These are phyloP conservation scores for Colletotrichum sp. DNA, from an alignment of 2,329 filamentous ascomycete species.

Conservation along the genomic window DNA sequence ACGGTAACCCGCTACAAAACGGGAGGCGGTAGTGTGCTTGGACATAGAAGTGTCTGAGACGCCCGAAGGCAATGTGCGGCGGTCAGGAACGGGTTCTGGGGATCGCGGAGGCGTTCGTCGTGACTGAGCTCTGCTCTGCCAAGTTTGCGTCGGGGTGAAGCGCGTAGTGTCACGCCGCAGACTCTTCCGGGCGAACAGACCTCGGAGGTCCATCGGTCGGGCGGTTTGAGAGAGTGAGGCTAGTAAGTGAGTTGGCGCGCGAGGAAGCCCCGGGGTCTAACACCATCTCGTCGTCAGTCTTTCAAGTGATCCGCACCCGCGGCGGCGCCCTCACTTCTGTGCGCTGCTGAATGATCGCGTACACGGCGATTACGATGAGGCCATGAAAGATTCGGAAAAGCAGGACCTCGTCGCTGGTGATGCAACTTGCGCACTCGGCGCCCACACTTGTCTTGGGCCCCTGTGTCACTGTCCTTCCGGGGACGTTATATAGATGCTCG, in stretches of 20 bases:
- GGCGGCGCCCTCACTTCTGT: not conserved
- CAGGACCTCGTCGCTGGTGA: not conserved
- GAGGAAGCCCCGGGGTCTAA: not conserved
- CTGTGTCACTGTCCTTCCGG: too few species aligned
- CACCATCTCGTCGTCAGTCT: not conserved
- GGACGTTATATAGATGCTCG: too few species aligned
- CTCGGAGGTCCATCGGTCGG: not conserved
- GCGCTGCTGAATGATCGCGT: not conserved
- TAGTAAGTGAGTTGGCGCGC: not conserved
- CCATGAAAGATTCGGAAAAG: not conserved
- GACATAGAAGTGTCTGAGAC: too few species aligned
- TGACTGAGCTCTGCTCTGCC: too few species aligned
- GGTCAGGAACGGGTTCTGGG: too few species aligned
- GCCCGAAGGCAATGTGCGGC: too few species aligned
- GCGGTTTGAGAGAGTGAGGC: not conserved
- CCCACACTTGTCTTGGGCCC: not conserved
- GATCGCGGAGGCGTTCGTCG: too few species aligned
- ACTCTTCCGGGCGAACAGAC: not conserved
- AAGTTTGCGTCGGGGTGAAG: not conserved
- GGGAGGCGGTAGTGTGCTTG: too few species aligned
- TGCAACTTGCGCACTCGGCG: not conserved
- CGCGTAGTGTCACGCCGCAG: not conserved
- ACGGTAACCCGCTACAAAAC: too few species aligned
- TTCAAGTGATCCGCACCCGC: not conserved
- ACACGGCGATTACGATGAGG: not conserved